A percentile compares a stretch with the other conserved stretches of the same genome.
These are phyloP conservation scores for Boletus barrowsii DNA, from an alignment of 768 basidiomycete species.

Conservation along the genomic window DNA sequence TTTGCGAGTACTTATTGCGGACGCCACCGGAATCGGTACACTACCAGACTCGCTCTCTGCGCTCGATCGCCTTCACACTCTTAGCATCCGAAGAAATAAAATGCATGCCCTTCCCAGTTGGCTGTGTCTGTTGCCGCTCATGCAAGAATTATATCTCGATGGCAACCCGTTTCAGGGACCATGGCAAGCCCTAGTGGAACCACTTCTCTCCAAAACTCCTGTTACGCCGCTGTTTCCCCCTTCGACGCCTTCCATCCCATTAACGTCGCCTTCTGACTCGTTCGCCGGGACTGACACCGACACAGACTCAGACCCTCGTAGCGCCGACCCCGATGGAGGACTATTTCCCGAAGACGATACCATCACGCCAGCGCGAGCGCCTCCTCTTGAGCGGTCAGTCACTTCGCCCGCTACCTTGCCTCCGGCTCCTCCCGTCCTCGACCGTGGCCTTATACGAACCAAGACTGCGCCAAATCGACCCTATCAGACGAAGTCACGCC, in stretches of 20 bases:
- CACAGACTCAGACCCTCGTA: slow-evolving; percentile 51
- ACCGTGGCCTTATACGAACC: slow-evolving; percentile 60
- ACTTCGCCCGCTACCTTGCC: slow-evolving; percentile 45
- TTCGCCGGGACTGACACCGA: slow-evolving; percentile 47
- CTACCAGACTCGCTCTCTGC: slow-evolving; percentile 72
- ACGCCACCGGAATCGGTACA: slow-evolving; percentile 77
- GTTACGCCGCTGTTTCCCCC: slow-evolving; percentile 62
- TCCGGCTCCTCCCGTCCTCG: slow-evolving; percentile 17
- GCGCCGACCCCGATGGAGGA: slow-evolving; percentile 33
- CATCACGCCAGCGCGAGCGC: slow-evolving; percentile 61
- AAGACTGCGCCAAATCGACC: slow-evolving; percentile 68
- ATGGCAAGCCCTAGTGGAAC: slow-evolving; percentile 87
- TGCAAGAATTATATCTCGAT: slow-evolving; percentile 90
- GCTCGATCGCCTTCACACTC: slow-evolving; percentile 80
- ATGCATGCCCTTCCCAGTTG: slow-evolving; percentile 89
- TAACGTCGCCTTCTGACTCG: slow-evolving; percentile 48
- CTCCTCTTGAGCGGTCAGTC: slow-evolving; percentile 48
- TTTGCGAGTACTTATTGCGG: slow-evolving; percentile 89
- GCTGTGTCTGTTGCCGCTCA: slow-evolving; percentile 81
- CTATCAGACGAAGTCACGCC: slow-evolving; percentile 45
- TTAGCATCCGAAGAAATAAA: slow-evolving; percentile 86
- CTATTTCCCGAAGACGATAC: slow-evolving; percentile 60
- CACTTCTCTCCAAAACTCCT: slow-evolving; percentile 65
- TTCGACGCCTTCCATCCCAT: slow-evolving; percentile 59
- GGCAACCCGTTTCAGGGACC: slow-evolving; percentile 94